Percentiles rank a stretch among this genome's conserved stretches.
These are phyloP conservation scores for Isoetes taiwanensis DNA, from an alignment of 75 land plant species.

Conservation along the genomic window DNA sequence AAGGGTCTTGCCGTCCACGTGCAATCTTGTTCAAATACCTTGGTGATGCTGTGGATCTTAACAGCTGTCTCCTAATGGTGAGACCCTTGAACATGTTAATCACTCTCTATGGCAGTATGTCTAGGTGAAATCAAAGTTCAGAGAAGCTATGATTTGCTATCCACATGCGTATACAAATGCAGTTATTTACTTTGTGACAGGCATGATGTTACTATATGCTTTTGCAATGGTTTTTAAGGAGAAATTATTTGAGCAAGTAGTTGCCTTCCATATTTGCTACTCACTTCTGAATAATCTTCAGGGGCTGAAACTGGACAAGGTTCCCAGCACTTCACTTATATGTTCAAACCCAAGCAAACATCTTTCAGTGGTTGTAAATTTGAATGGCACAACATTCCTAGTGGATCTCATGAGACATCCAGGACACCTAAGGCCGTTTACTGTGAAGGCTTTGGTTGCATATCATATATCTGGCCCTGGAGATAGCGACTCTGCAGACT, in stretches of 20 bases:
- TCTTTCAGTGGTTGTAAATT: constrained; percentile 58
- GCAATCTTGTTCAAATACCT: constrained; percentile 88
- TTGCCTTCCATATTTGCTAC: neutral
- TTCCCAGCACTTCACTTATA: constrained; percentile 25
- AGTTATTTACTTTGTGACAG: too few species aligned
- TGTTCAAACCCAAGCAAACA: constrained; percentile 60
- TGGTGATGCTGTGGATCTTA: constrained; percentile 87
- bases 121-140: too few species aligned
- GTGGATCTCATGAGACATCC: constrained; percentile 91
- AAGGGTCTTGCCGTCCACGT: constrained; percentile 78
- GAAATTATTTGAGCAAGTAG: neutral
- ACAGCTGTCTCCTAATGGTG: constrained; percentile 83
- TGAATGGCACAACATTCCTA: constrained; percentile 70
- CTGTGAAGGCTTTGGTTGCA: constrained; percentile 58
- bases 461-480: constrained; percentile 44
- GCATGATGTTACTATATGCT: too few species aligned
- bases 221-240: too few species aligned
- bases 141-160: too few species aligned
- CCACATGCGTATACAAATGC: too few species aligned
- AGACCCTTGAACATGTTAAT: too few species aligned
- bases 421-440: constrained; percentile 69
- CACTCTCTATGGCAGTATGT: too few species aligned
- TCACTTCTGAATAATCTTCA: neutral
- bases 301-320: constrained; percentile 28
- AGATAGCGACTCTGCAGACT: constrained; percentile 26